Percentiles rank a stretch among this genome's conserved stretches.
These are phyloP conservation scores for Fusarium armeniacum DNA, from an alignment of 2,329 filamentous ascomycete species.

Conservation along the genomic window DNA sequence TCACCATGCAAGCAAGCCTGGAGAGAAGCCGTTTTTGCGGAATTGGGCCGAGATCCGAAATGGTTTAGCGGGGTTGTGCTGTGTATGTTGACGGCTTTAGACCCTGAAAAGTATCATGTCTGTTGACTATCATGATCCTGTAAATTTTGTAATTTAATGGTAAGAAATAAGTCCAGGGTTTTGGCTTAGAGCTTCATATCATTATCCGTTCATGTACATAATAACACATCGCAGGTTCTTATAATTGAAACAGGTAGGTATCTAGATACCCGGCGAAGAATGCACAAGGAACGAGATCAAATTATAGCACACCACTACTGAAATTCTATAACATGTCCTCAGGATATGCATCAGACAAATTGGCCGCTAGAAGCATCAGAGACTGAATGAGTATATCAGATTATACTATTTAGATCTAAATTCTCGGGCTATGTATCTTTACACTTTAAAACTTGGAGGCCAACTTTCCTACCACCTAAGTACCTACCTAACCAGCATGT, in stretches of 20 bases:
- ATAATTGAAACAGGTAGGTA: no score
- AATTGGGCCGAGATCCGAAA: constrained; percentile 29
- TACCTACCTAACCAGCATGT: neutral
- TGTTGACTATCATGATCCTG: neutral
- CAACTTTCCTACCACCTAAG: neutral
- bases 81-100: neutral
- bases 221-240: neutral
- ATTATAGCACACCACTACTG: neutral
- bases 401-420: neutral
- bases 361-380: neutral
- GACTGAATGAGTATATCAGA: neutral
- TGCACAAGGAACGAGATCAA: neutral
- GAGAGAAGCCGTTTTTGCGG: constrained; percentile 20
- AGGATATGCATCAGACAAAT: neutral
- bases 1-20: constrained; percentile 5
- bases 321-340: neutral
- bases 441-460: neutral
- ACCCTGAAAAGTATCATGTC: constrained; percentile 15
- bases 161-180: neutral
- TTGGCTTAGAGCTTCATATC: no score
- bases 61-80: constrained; percentile 36
- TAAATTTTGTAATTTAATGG: neutral
- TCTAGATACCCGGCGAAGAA: neutral
- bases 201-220: neutral
- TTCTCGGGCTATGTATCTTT: neutral